These are phyloP conservation scores for Ophiostoma triangulosporum DNA, from an alignment of 2,329 filamentous ascomycete species.

Conservation along the genomic window DNA sequence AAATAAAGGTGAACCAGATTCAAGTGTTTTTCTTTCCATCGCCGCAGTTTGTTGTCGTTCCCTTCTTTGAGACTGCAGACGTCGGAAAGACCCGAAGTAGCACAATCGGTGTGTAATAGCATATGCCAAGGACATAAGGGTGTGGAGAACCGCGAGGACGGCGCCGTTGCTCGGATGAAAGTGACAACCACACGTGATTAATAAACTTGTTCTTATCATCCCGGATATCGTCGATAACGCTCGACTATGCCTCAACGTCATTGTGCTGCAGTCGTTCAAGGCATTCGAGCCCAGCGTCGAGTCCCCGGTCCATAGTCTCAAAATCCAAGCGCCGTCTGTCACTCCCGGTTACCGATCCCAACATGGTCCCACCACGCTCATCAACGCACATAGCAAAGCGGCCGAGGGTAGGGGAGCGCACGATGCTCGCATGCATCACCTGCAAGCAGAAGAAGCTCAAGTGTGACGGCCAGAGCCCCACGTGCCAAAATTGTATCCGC, in stretches of 20 bases:
- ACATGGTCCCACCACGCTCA: not conserved
- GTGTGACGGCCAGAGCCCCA: conserved; percentile 17
- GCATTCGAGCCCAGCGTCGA: not conserved
- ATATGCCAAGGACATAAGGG: not conserved
- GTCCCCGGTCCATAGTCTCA: not conserved
- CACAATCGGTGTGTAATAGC: not conserved
- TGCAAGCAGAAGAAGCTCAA: conserved; percentile 6
- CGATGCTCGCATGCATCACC: not conserved
- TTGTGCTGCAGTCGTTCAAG: not conserved
- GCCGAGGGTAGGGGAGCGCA: not conserved
- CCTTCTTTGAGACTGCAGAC: too few relatives aligned
- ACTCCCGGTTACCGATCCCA: not conserved
- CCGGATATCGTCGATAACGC: not conserved
- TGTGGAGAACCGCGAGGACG: not conserved
- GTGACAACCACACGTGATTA: not conserved
- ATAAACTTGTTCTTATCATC: not conserved
- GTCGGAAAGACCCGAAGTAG: not conserved
- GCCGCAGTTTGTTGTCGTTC: not conserved
- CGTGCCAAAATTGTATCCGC: conserved; percentile 18
- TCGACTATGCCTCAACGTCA: not conserved
- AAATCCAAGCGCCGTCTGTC: not conserved
- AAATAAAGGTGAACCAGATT: not conserved
- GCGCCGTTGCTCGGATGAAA: not conserved
- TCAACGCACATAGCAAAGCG: not conserved
- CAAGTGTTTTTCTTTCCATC: not conserved